Evolutionary conservation across 495 filamentous ascomycete species (phyloP).

Genomic region (Neurospora tetraspora): DNA sequence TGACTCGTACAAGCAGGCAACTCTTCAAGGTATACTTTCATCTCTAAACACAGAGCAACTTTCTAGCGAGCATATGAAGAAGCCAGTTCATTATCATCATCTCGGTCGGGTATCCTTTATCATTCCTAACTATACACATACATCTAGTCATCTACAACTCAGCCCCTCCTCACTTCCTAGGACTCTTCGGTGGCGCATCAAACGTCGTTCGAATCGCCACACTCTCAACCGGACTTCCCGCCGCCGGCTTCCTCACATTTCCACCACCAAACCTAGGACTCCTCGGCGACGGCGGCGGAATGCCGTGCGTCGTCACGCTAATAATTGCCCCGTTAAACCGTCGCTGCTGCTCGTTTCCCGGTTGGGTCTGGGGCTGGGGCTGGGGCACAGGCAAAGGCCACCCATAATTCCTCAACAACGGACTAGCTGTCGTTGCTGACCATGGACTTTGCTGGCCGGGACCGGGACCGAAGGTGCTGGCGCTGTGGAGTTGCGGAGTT

Average conservation of each 20-base stretch:
- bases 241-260: background rate
- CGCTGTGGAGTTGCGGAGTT: constrained; percentile 4
- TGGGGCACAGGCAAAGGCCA: constrained; percentile 15
- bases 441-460: constrained; percentile 15
- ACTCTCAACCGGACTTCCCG: background rate
- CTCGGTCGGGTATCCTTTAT: background rate
- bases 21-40: background rate
- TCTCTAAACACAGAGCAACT: background rate
- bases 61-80: background rate
- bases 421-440: constrained; percentile 24
- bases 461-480: constrained; percentile 6
- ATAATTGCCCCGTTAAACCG: constrained; percentile 7
- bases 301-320: background rate
- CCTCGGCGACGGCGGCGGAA: constrained; percentile 6
- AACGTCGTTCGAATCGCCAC: background rate
- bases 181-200: background rate
- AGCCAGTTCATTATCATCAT: background rate
- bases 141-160: background rate
- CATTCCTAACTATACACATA: background rate
- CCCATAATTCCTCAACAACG: constrained; percentile 17
- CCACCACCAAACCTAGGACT: constrained; percentile 7
- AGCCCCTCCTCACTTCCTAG: background rate
- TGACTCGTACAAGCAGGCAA: background rate
- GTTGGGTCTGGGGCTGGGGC: constrained; percentile 6
- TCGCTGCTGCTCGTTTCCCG: background rate